phyloP scores from a whole-genome alignment of 495 filamentous ascomycete species.

The Daldinia decipiens region DNA sequence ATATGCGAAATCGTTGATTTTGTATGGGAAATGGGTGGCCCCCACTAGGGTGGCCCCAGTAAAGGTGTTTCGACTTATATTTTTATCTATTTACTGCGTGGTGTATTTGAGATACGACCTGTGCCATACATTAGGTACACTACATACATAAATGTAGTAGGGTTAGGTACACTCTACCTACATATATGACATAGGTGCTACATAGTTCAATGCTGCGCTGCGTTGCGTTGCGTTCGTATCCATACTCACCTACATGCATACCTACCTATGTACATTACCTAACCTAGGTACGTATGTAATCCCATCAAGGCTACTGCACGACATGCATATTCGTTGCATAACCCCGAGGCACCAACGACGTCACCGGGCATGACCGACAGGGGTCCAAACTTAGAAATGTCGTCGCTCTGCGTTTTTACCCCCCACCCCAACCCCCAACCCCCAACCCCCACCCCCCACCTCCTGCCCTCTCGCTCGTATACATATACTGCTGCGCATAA shows the following conservation, averaged over 20 bases:
- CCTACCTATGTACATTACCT: not conserved
- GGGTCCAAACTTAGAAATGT: constrained; percentile 6
- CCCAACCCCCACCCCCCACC: not conserved
- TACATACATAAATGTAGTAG: not conserved
- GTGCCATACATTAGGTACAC: not conserved
- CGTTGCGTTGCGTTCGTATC: not conserved
- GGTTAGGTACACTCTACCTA: too few species aligned
- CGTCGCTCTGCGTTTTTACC: too few species aligned
- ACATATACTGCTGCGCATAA: too few species aligned
- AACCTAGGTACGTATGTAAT: not conserved
- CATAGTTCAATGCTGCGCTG: too few species aligned
- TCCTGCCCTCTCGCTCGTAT: not conserved
- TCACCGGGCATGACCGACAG: constrained; percentile 11
- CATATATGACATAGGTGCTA: too few species aligned
- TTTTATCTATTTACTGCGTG: not conserved
- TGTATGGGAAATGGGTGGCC: too few species aligned
- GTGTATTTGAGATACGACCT: not conserved
- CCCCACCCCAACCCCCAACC: too few species aligned
- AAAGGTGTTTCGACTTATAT: too few species aligned
- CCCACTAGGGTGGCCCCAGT: too few species aligned
- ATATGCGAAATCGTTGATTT: too few species aligned
- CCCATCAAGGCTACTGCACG: constrained; percentile 22
- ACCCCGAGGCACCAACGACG: constrained; percentile 25
- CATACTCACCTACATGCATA: not conserved
- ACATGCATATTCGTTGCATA: constrained; percentile 36